A percentile compares a stretch with the other conserved stretches of the same genome.
These are phyloP conservation scores for Aspergillus uvarum DNA, from an alignment of 2,329 filamentous ascomycete species.

Conservation along the genomic window DNA sequence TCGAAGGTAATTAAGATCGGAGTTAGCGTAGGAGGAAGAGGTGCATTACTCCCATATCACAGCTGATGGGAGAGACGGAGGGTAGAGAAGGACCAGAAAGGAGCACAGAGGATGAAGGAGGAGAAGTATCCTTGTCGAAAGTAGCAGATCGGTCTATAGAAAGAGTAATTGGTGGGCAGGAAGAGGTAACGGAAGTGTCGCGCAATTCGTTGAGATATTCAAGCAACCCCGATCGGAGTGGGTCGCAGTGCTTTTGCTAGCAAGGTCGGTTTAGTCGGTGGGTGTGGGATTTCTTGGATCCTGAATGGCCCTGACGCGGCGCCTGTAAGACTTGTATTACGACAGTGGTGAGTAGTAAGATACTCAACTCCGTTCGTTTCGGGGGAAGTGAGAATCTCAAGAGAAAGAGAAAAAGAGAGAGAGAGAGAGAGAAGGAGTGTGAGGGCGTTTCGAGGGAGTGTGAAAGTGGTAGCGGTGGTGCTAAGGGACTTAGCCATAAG, in stretches of 20 bases:
- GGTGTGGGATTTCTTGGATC: conserved; percentile 14
- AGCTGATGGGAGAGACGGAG: neutral
- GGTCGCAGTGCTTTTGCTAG: conserved; percentile 10
- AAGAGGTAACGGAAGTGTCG: conserved; percentile 11
- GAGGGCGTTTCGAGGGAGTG: neutral
- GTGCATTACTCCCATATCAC: conserved; percentile 10
- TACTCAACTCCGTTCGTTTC: neutral
- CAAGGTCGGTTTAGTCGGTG: conserved; percentile 1
- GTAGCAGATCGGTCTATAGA: neutral
- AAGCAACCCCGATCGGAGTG: conserved; percentile 22
- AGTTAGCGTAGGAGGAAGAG: conserved; percentile 5
- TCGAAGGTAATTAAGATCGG: neutral
- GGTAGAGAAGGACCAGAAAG: neutral
- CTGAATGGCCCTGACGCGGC: conserved; percentile 12
- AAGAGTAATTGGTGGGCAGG: conserved; percentile 10
- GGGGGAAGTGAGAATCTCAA: neutral
- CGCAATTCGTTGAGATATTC: conserved; percentile 22
- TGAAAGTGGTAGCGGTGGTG: neutral
- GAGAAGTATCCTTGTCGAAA: neutral
- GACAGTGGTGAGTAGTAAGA: neutral
- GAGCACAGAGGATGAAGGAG: neutral
- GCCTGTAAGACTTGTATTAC: neutral
- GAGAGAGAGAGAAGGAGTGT: neutral
- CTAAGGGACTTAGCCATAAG: conserved; percentile 9
- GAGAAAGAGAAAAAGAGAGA: neutral